Conservation (phyloP, 306 rosid species). For the Inga oerstediana region DNA sequence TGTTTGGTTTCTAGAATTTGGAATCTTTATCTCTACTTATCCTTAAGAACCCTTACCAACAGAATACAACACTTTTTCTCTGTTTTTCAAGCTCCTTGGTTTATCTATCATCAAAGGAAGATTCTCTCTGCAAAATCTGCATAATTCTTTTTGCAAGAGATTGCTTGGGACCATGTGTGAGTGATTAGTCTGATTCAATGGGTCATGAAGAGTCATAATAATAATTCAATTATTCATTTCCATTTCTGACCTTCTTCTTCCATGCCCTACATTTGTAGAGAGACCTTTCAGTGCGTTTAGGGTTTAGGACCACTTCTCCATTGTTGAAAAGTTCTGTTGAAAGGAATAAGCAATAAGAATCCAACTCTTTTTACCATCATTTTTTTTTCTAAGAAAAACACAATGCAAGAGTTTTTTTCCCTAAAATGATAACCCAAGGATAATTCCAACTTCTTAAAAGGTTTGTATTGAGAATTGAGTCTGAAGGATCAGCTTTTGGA, state of each 20-base stretch:
- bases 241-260: neutral
- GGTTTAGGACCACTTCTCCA: conserved; percentile 9
- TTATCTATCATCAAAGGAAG: neutral
- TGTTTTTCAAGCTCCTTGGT: neutral
- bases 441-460: neutral
- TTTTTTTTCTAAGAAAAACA: neutral
- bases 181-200: neutral
- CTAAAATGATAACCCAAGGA: neutral
- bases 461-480: neutral
- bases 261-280: neutral
- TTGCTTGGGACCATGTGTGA: conserved; percentile 20
- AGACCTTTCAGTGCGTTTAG: neutral
- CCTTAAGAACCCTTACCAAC: conserved; percentile 4
- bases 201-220: neutral
- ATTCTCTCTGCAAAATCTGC: neutral
- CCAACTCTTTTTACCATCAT: neutral
- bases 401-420: neutral
- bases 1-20: conserved; percentile 8
- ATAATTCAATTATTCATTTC: neutral
- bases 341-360: neutral
- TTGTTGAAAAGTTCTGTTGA: neutral
- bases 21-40: conserved; percentile 24
- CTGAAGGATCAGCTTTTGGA: neutral
- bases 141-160: neutral
- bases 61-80: neutral